Evolutionary conservation across 768 basidiomycete species (phyloP).

Genomic region (Trametes cinnabarina): DNA sequence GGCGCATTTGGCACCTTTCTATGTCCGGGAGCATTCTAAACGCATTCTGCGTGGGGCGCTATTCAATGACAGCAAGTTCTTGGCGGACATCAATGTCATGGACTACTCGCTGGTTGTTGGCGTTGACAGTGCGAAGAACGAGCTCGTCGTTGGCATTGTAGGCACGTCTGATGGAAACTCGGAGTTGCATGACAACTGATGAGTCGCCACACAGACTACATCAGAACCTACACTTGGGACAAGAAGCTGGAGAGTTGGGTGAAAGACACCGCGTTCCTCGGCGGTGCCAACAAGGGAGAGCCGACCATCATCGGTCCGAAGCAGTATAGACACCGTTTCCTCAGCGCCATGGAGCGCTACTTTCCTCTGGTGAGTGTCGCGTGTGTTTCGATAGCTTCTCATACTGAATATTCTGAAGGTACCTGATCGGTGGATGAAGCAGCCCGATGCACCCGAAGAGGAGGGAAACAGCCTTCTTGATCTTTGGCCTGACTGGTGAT

Average conservation of each 20-base stretch:
- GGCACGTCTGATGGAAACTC: constrained; percentile 53
- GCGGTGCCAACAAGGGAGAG: constrained; percentile 78
- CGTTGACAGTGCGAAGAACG: constrained; percentile 83
- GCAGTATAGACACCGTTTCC: constrained; percentile 86
- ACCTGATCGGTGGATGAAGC: constrained; percentile 91
- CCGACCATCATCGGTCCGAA: constrained; percentile 97
- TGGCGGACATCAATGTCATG: constrained; percentile 94
- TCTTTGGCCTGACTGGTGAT: constrained; percentile 42
- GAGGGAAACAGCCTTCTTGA: constrained; percentile 46
- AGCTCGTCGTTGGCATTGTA: constrained; percentile 95
- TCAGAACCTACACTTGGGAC: constrained; percentile 97
- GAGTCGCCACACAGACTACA: constrained; percentile 65
- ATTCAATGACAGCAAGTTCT: constrained; percentile 93
- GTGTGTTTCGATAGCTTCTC: not conserved
- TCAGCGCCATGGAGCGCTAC: constrained; percentile 87
- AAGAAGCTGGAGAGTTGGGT: constrained; percentile 99
- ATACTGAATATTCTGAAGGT: constrained; percentile 46
- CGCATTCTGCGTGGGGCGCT: constrained; percentile 87
- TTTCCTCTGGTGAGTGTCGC: constrained; percentile 67
- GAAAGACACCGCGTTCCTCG: constrained; percentile 90
- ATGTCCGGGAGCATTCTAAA: constrained; percentile 95
- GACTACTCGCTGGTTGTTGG: constrained; percentile 97
- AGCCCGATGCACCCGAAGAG: constrained; percentile 74
- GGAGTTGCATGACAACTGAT: not conserved
- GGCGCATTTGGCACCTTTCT: constrained; percentile 85